Conservation (phyloP, 495 filamentous ascomycete genomes). For the Extremus antarcticus region DNA sequence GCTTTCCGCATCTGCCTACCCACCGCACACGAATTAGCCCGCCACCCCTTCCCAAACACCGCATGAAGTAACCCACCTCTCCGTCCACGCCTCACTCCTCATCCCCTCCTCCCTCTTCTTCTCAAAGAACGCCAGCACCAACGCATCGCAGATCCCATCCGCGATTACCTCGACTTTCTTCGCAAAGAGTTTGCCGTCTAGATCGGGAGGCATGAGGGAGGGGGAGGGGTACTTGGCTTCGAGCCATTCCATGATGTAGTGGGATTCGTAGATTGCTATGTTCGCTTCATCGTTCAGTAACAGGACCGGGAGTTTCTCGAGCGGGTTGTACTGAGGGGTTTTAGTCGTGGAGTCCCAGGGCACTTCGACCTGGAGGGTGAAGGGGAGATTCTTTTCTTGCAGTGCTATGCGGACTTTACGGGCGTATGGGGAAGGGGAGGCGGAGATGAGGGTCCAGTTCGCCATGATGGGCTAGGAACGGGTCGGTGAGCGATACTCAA, state of each 20-base stretch:
- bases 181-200: constrained; percentile 18
- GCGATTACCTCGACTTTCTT: constrained; percentile 21
- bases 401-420: constrained; percentile 20
- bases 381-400: constrained; percentile 18
- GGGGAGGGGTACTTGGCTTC: constrained; percentile 19
- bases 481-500: too few relatives aligned
- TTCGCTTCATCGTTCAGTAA: constrained; percentile 14
- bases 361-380: constrained; percentile 21
- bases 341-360: constrained; percentile 22
- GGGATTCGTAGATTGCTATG: constrained; percentile 16
- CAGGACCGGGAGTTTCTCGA: constrained; percentile 23
- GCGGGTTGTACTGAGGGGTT: constrained; percentile 21
- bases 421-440: constrained; percentile 18
- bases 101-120: constrained; percentile 13
- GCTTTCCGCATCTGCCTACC: constrained; percentile 20
- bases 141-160: constrained; percentile 22
- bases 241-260: constrained; percentile 20
- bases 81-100: constrained; percentile 18
- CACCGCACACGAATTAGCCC: not conserved
- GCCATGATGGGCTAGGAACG: too few relatives aligned
- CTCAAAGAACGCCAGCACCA: constrained; percentile 23
- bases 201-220: constrained; percentile 13
- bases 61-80: constrained; percentile 5
- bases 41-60: not conserved
- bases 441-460: constrained; percentile 10